These are phyloP conservation scores for Boletus reticulatus DNA, from an alignment of 768 basidiomycete species.

Conservation along the genomic window DNA sequence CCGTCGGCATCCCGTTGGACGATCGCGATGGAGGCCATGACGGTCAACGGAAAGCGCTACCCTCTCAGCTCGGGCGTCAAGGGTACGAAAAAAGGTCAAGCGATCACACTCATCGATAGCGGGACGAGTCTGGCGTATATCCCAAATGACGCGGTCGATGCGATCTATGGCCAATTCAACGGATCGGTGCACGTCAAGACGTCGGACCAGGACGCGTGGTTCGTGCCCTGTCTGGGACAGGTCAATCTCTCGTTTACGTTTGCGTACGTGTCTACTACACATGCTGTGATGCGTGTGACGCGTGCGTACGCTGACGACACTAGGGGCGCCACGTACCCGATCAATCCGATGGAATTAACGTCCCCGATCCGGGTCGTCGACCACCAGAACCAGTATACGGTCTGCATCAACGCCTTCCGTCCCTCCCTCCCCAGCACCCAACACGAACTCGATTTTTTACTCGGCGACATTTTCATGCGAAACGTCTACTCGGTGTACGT, in stretches of 20 bases:
- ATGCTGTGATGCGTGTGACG: no score
- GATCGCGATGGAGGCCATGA: conserved; percentile 38
- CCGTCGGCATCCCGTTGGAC: conserved; percentile 43
- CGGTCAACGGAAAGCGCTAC: conserved; percentile 31
- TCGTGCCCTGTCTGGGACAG: conserved; percentile 33
- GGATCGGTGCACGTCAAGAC: conserved; percentile 36
- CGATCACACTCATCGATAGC: conserved; percentile 42
- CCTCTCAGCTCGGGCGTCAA: conserved; percentile 30
- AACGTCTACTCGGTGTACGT: conserved; percentile 45
- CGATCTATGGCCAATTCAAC: conserved; percentile 38
- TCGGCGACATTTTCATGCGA: conserved; percentile 46
- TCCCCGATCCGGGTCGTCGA: conserved; percentile 26
- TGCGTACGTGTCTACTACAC: neutral
- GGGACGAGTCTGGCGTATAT: conserved; percentile 41
- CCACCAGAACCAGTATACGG: conserved; percentile 34
- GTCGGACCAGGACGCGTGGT: conserved; percentile 32
- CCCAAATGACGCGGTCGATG: conserved; percentile 33
- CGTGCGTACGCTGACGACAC: no score
- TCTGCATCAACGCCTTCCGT: conserved; percentile 38
- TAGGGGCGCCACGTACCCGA: conserved; percentile 33
- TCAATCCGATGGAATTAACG: conserved; percentile 46
- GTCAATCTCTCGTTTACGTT: conserved; percentile 28
- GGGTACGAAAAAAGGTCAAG: conserved; percentile 29
- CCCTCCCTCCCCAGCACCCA: conserved; percentile 24
- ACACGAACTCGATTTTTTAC: conserved; percentile 36